phyloP scores from a whole-genome alignment of 1,284 basidiomycete species.

The Apiotrichum gamsii region DNA sequence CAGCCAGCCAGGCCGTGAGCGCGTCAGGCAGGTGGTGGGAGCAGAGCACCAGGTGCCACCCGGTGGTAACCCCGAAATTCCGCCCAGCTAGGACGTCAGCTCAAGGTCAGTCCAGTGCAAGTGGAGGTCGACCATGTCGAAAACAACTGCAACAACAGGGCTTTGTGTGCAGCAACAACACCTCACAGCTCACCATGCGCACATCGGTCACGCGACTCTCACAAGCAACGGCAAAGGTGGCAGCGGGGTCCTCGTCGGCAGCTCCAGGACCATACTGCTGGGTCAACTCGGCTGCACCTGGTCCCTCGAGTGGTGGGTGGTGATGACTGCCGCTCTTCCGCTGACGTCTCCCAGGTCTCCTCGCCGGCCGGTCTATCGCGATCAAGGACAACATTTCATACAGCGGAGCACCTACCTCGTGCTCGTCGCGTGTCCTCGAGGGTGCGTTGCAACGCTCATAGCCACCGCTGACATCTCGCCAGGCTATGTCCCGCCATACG shows the following conservation, averaged over 20 bases:
- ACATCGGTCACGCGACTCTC: slow-evolving; percentile 1
- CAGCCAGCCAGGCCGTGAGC: too few species aligned
- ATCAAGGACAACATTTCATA: slow-evolving; percentile 86
- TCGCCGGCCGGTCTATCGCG: slow-evolving; percentile 51
- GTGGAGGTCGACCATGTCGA: too few species aligned
- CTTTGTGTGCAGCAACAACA: too few species aligned
- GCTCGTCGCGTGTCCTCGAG: slow-evolving; percentile 67
- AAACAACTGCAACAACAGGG: neutral
- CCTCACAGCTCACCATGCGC: slow-evolving; percentile 1
- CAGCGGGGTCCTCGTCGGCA: neutral
- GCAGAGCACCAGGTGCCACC: too few species aligned
- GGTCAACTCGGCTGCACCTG: slow-evolving; percentile 18
- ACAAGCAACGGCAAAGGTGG: neutral
- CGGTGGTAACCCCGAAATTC: too few species aligned
- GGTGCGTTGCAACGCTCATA: slow-evolving; percentile 46
- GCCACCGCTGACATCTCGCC: neutral
- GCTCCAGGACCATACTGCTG: slow-evolving; percentile 31
- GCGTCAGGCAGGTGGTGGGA: too few species aligned
- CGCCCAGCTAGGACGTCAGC: too few species aligned
- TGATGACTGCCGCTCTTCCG: neutral
- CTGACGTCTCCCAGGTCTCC: slow-evolving; percentile 14
- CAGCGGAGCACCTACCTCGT: slow-evolving; percentile 62
- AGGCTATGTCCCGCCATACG: slow-evolving; percentile 75
- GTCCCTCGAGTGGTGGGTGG: slow-evolving; percentile 13
- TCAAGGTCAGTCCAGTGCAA: too few species aligned